These are phyloP conservation scores for Cladobotryum mycophilum DNA, from an alignment of 2,329 filamentous ascomycete genomes.

Conservation along the genomic window DNA sequence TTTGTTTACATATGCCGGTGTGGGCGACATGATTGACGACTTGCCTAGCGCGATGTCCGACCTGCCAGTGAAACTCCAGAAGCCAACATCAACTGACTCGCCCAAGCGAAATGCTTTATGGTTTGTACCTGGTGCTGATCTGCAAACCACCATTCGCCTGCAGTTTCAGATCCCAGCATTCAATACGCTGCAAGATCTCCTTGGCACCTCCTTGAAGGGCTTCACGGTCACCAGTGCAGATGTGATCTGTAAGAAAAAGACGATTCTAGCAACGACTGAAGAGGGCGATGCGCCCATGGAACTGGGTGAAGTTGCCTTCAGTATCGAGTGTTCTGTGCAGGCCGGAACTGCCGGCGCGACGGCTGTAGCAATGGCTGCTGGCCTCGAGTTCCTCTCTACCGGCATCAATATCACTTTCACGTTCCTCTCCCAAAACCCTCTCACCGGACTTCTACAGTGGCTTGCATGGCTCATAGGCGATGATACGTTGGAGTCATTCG, in stretches of 20 bases:
- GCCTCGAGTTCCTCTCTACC: not conserved
- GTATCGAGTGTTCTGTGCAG: slow-evolving; percentile 4
- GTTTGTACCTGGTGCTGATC: not conserved
- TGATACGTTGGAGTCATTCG: not conserved
- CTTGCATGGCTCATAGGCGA: slow-evolving; percentile 3
- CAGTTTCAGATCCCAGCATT: slow-evolving; percentile 5
- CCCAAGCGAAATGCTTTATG: slow-evolving; percentile 10
- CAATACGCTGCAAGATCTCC: not conserved
- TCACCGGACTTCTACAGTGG: slow-evolving; percentile 4
- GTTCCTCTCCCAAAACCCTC: not conserved
- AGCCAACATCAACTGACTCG: not conserved
- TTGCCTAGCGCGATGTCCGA: not conserved
- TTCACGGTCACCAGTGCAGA: slow-evolving; percentile 6
- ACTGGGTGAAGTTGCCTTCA: slow-evolving; percentile 2
- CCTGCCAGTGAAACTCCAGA: not conserved
- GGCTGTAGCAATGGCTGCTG: slow-evolving; percentile 3
- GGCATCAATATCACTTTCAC: slow-evolving; percentile 1
- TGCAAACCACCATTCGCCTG: not conserved
- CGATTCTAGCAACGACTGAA: slow-evolving; percentile 1
- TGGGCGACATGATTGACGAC: not conserved
- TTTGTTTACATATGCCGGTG: slow-evolving; percentile 5
- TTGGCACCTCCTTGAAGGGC: not conserved
- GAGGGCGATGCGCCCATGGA: not conserved
- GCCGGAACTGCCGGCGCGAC: not conserved
- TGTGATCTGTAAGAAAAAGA: slow-evolving; percentile 7